These are phyloP conservation scores for Microthlaspi erraticum DNA, from an alignment of 345 rosid genomes.

Conservation along the genomic window DNA sequence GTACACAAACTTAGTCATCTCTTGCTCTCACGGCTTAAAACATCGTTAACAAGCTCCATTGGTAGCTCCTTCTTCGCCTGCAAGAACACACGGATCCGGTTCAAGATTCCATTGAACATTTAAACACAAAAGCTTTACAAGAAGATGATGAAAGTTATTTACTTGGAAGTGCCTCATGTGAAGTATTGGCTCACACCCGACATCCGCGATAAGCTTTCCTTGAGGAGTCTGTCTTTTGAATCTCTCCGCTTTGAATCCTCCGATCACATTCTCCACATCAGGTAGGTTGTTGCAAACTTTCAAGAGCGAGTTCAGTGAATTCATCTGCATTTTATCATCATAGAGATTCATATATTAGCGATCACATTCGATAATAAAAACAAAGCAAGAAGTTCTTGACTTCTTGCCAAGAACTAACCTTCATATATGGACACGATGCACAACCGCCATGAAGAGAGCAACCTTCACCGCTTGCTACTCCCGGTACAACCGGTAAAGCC, in stretches of 20 bases:
- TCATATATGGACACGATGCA: slow-evolving; percentile 98
- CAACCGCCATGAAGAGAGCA: slow-evolving; percentile 95
- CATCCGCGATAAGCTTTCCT: slow-evolving; percentile 94
- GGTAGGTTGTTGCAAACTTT: slow-evolving; percentile 78
- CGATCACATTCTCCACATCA: slow-evolving; percentile 52
- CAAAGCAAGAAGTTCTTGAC: background rate
- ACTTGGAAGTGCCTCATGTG: slow-evolving; percentile 99
- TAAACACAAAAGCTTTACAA: background rate
- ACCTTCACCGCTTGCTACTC: slow-evolving; percentile 94
- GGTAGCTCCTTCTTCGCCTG: slow-evolving; percentile 84
- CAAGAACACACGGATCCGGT: background rate
- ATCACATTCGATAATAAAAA: background rate
- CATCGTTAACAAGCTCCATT: slow-evolving; percentile 63
- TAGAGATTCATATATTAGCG: background rate
- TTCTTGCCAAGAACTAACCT: slow-evolving; percentile 52
- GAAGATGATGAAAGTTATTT: background rate
- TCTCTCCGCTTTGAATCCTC: slow-evolving; percentile 67
- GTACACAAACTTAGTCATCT: slow-evolving; percentile 18
- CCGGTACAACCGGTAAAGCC: slow-evolving; percentile 78
- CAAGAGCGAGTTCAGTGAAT: slow-evolving; percentile 76
- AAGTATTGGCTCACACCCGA: slow-evolving; percentile 94
- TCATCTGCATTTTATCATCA: slow-evolving; percentile 70
- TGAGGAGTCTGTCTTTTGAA: slow-evolving; percentile 64
- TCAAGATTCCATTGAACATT: slow-evolving; percentile 3
- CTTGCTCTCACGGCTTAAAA: slow-evolving; percentile 43